Evolutionary conservation across 257 asterid genomes (phyloP).

Genomic region (Verbascum thapsus): DNA sequence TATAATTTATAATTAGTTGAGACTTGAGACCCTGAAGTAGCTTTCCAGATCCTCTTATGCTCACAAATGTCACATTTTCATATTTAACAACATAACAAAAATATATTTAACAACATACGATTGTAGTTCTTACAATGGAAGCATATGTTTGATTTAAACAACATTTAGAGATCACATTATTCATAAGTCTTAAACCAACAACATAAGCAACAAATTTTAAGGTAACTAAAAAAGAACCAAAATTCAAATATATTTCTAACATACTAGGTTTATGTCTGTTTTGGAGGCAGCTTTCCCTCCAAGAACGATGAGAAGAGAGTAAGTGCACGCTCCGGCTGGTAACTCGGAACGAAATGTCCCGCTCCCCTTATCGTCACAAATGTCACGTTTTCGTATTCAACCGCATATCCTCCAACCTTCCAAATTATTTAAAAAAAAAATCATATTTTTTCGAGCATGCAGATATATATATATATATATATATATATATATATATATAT

Average conservation of each 20-base stretch:
- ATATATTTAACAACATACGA: too few relatives aligned
- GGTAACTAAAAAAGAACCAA: background rate
- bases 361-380: slow-evolving; percentile 59
- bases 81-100: slow-evolving; percentile 46
- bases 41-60: slow-evolving; percentile 53
- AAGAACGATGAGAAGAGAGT: slow-evolving; percentile 50
- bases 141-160: too few relatives aligned
- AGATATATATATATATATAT: too few relatives aligned
- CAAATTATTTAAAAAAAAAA: background rate
- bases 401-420: slow-evolving; percentile 65
- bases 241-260: background rate
- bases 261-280: background rate
- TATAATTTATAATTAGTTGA: background rate
- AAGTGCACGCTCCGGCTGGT: slow-evolving; percentile 54
- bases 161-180: too few relatives aligned
- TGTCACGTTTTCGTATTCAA: slow-evolving; percentile 50
- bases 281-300: slow-evolving; percentile 56
- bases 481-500: too few relatives aligned
- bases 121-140: too few relatives aligned
- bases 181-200: slow-evolving; percentile 5
- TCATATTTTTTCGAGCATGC: too few relatives aligned
- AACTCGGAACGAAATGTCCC: slow-evolving; percentile 61
- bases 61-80: slow-evolving; percentile 47
- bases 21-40: slow-evolving; percentile 37
- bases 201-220: background rate